phyloP scores from a whole-genome alignment of 345 rosid genomes.

The Excoecaria agallocha region DNA sequence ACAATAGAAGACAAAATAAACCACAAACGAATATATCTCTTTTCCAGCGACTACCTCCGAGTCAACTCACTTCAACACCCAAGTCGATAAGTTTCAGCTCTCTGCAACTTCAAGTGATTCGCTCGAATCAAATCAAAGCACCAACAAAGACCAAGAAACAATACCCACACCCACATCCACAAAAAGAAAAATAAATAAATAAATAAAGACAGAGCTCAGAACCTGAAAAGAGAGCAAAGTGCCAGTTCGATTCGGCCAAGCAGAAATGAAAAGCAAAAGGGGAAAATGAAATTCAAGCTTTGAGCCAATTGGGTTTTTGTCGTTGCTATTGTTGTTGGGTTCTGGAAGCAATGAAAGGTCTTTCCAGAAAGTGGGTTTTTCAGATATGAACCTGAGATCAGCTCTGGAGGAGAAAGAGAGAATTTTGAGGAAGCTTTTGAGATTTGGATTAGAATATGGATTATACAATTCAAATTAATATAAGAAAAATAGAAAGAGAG shows the following conservation, averaged over 20 bases:
- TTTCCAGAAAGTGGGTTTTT: background rate
- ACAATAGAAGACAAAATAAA: background rate
- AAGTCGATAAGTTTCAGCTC: constrained; percentile 14
- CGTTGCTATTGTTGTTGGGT: background rate
- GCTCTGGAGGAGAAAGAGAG: background rate
- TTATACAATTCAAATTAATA: background rate
- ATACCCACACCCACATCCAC: background rate
- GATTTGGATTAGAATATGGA: constrained; percentile 15
- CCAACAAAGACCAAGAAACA: background rate
- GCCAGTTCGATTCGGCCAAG: background rate
- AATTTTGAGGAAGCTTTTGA: background rate
- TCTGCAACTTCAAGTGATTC: background rate
- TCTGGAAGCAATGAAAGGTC: constrained; percentile 3
- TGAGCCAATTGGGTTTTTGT: background rate
- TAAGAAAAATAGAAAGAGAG: too few species aligned
- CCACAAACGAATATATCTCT: background rate
- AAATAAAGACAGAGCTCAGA: background rate
- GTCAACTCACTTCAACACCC: constrained; percentile 17
- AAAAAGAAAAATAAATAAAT: background rate
- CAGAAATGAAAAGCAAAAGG: background rate
- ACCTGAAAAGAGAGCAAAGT: background rate
- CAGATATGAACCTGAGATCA: constrained; percentile 14
- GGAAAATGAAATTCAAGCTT: background rate
- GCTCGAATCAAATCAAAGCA: constrained; percentile 3
- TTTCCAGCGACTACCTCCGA: background rate